Evolutionary conservation across 2,329 filamentous ascomycete species (phyloP), one percentile per base, ranked within the genome.

Genomic region (Aureobasidium melanogenum): DNA sequence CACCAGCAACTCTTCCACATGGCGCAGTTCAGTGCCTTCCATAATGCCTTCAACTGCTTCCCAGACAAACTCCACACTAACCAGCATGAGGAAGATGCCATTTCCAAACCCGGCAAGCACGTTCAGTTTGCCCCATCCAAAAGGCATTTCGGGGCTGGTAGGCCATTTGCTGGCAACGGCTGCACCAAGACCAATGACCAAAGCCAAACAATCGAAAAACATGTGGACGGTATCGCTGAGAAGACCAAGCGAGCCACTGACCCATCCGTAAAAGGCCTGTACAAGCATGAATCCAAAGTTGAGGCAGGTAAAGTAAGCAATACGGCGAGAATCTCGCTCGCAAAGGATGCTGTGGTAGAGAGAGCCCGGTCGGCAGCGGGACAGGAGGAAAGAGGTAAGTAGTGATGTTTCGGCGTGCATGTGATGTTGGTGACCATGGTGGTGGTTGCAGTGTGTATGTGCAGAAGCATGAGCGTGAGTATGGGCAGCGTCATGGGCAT

Each of bases 181-280:
- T 30, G 94, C 94, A 67, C 93, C 88, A 10, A 99, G 80, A 12
- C 94, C 94, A 38, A 99, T 91, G 1, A 89, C 84, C 30, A 99
- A 82, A 22, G 93, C 94, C 38, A 97, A 86, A 67, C 94, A 99
- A 75, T 99, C 94, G 69, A 99, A 97, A 70, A 99, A 93, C 94
- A 99, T 99, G 76, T 99, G 94, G 65, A 99, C 94, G 69, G 92
- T 97, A 74, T 99, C 94, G 67, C 91, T 96, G 19, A 99, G 83
- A n/a, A 99, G 81, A 2, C 94, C 94, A 5, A 99, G 79, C 0
- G 94, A 99, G 67, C 96, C 92, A 3, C 91, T 97, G 12, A 94
- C 77, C 68, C 94, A 95, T 52, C 94, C 94, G 70, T 99, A 99
- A 64, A 93, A 91, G 43, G 92, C 88, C 70, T 99, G 94, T 1